These are phyloP conservation scores for Fusarium beomiforme DNA, from an alignment of 2,329 filamentous ascomycete genomes.

Conservation along the genomic window DNA sequence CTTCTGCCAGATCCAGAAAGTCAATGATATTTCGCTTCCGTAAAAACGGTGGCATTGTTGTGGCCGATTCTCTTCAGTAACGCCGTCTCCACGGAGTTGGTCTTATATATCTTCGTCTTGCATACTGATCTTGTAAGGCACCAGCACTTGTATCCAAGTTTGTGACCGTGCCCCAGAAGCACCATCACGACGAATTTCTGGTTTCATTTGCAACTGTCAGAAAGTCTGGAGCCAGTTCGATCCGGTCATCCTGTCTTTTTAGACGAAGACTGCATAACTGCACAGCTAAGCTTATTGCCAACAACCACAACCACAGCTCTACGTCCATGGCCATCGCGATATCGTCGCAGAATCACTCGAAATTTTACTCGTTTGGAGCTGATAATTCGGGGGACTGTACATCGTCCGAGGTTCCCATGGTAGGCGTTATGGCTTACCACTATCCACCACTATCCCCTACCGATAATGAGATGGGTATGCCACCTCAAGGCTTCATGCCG, in stretches of 20 bases:
- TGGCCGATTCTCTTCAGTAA: conserved; percentile 1
- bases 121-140: conserved; percentile 23
- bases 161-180: conserved; percentile 17
- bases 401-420: conserved; percentile 26
- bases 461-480: conserved; percentile 54
- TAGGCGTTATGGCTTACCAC: conserved; percentile 57
- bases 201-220: conserved; percentile 1
- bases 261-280: not conserved
- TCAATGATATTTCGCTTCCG: not conserved
- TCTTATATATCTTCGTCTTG: conserved; percentile 24
- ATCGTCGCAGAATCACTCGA: conserved; percentile 16
- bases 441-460: conserved; percentile 57
- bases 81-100: conserved; percentile 13
- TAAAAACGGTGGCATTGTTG: conserved; percentile 3
- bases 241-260: conserved; percentile 6
- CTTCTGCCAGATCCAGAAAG: not conserved
- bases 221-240: conserved; percentile 4
- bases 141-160: conserved; percentile 18
- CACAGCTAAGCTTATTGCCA: not conserved
- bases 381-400: conserved; percentile 15
- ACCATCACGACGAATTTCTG: conserved; percentile 3
- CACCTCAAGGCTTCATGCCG: conserved; percentile 50
- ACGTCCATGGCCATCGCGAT: conserved; percentile 37
- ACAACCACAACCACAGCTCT: not conserved
- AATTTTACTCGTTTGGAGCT: conserved; percentile 15